These are phyloP conservation scores for Curvularia eragrostidis DNA, from an alignment of 2,329 filamentous ascomycete genomes.

Conservation along the genomic window DNA sequence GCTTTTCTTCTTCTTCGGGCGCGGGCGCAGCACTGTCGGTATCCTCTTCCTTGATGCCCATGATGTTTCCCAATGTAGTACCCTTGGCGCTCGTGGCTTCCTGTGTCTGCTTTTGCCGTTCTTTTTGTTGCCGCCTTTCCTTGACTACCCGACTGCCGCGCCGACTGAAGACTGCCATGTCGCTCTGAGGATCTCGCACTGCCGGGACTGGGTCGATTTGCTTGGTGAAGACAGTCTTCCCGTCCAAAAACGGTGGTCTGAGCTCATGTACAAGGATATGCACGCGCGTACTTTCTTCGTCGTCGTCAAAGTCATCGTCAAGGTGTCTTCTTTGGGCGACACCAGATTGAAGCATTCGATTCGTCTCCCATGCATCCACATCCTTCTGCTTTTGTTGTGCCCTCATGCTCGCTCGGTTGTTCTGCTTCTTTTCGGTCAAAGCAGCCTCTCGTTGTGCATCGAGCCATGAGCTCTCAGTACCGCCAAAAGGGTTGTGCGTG, in stretches of 20 bases:
- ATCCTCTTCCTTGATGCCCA: constrained; percentile 93
- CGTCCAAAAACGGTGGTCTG: constrained; percentile 92
- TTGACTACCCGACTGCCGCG: constrained; percentile 94
- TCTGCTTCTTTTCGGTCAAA: constrained; percentile 80
- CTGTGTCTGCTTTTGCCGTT: constrained; percentile 91
- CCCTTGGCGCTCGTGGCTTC: constrained; percentile 93
- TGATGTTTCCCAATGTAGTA: constrained; percentile 89
- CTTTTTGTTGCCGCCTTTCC: constrained; percentile 88
- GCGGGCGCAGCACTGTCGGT: constrained; percentile 83
- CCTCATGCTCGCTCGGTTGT: constrained; percentile 72
- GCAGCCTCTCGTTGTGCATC: constrained; percentile 78
- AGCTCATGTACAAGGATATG: constrained; percentile 94
- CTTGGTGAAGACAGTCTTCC: constrained; percentile 94
- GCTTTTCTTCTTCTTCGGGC: constrained; percentile 73
- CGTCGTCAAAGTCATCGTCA: constrained; percentile 82
- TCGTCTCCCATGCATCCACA: constrained; percentile 97
- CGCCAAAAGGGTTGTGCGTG: constrained; percentile 88
- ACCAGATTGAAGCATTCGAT: constrained; percentile 95
- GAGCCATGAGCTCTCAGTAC: constrained; percentile 73
- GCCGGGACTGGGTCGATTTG: constrained; percentile 94
- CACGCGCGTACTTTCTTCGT: constrained; percentile 86
- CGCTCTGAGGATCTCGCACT: constrained; percentile 90
- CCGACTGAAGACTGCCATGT: constrained; percentile 97
- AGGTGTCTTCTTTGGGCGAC: constrained; percentile 89
- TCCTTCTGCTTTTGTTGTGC: constrained; percentile 89